Conservation (phyloP, 2,329 filamentous ascomycete genomes). For the Claviceps maximensis region DNA sequence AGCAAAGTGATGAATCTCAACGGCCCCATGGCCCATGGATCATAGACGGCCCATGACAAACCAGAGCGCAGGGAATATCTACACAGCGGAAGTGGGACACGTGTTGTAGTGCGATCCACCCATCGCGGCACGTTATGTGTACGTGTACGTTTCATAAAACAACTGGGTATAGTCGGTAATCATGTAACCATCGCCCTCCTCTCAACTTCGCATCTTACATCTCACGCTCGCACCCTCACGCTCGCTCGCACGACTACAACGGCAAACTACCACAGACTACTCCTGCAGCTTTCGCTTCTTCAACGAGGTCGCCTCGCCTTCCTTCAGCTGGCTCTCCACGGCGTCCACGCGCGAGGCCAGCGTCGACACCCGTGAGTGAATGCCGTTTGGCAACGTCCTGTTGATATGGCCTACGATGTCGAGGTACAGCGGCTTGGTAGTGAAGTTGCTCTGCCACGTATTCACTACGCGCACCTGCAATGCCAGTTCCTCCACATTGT, state of each 20-base stretch:
- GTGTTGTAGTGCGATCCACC: too few species aligned
- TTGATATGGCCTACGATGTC: slow-evolving; percentile 26
- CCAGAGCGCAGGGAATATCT: too few species aligned
- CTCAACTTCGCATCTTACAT: too few species aligned
- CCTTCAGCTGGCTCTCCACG: slow-evolving; percentile 9
- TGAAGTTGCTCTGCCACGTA: slow-evolving; percentile 35
- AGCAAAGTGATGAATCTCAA: too few species aligned
- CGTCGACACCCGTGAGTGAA: slow-evolving; percentile 9
- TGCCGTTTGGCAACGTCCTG: slow-evolving; percentile 12
- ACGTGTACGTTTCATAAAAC: too few species aligned
- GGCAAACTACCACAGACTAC: not conserved
- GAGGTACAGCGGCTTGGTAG: slow-evolving; percentile 27
- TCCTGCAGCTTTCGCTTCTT: not conserved
- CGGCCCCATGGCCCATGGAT: too few species aligned
- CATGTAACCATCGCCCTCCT: too few species aligned
- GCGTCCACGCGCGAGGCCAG: slow-evolving; percentile 10
- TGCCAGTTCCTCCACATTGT: slow-evolving; percentile 17
- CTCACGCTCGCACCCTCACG: not conserved
- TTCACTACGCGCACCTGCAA: slow-evolving; percentile 28
- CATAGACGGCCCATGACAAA: too few species aligned
- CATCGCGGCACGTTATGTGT: too few species aligned
- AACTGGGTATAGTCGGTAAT: too few species aligned
- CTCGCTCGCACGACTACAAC: not conserved
- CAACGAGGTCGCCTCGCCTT: not conserved
- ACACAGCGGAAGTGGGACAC: too few species aligned